These are phyloP conservation scores for Monosporascus sp. DNA, from an alignment of 2,329 filamentous ascomycete genomes.

Conservation along the genomic window DNA sequence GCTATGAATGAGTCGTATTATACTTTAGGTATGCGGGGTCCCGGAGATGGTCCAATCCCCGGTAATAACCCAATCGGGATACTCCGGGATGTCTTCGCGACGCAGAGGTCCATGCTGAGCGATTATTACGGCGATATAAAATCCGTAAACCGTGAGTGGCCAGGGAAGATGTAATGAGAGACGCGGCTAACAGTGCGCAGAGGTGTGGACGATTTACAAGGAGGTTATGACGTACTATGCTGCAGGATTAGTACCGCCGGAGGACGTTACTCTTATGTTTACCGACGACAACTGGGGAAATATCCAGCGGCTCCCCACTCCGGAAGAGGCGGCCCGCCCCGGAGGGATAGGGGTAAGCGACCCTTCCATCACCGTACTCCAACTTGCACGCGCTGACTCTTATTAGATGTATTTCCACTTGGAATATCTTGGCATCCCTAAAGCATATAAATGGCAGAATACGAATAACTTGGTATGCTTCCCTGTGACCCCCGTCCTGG, in stretches of 20 bases:
- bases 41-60: conserved; percentile 13
- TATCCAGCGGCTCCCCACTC: conserved; percentile 54
- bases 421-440: conserved; percentile 45
- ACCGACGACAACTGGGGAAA: conserved; percentile 68
- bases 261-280: conserved; percentile 64
- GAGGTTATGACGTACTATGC: conserved; percentile 58
- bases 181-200: conserved; percentile 22
- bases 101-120: conserved; percentile 49
- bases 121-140: conserved; percentile 43
- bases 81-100: conserved; percentile 45
- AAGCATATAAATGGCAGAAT: conserved; percentile 57
- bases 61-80: conserved; percentile 13
- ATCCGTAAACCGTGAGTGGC: conserved; percentile 34
- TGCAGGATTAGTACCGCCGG: conserved; percentile 37
- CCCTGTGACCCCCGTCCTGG: conserved; percentile 22
- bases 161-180: neutral
- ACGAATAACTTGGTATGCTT: conserved; percentile 54
- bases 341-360: conserved; percentile 55
- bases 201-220: conserved; percentile 62
- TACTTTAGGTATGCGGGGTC: conserved; percentile 52
- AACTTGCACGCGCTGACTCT: neutral
- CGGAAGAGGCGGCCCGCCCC: conserved; percentile 51
- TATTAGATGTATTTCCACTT: conserved; percentile 49
- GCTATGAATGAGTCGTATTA: conserved; percentile 54
- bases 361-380: neutral